Evolutionary conservation across 2,329 filamentous ascomycete species (phyloP), one percentile per base, ranked within the genome.

Genomic region (Epichloe baconii): DNA sequence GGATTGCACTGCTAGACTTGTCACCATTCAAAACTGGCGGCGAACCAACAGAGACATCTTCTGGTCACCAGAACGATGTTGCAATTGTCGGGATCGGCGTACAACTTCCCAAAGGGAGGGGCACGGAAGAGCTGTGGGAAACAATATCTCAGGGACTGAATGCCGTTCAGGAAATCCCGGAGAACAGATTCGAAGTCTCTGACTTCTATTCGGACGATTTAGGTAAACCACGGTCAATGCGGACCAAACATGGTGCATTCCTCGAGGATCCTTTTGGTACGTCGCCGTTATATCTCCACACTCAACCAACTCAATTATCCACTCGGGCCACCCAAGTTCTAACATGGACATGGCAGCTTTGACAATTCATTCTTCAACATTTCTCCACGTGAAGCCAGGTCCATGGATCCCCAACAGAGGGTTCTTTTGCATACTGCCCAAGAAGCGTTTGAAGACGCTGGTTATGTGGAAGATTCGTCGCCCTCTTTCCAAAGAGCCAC

Each of bases 311-410:
- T 0, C 23, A 26, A 26, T 3, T 26, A 26, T 26, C 2, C 6
- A 26, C 23, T 26, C 7, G 7, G 8, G 8, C 26, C 26, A 23
- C 26, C 26, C 8, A 4, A 8, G 8, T 31, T 8, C 26, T 31
- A 31, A 31, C 8, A 31, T 31, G 1, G 26, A 31, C 8, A 31
- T 31, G 26, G 7, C 8, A 31, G 26, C 26, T 31, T 85, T 59
- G 82, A 85, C 56, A 76, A 79, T 26, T 71, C 76, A 1, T 85
- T 85, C 68, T 85, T 85, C 75, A 83, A 82, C 64, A 83, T 85
- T 76, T 84, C 80, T 49, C 81, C 82, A 5, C 76, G 79, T 54
- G 82, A 85, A 64, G 82, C 82, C 26, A 74, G 59, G 53, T 34
- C 54, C 56, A 82, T 79, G 5, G 81, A 85, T 61, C 81, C 82